Base-by-base conservation (phyloP, 306 rosid species). In the Fagus sylvatica region DNA sequence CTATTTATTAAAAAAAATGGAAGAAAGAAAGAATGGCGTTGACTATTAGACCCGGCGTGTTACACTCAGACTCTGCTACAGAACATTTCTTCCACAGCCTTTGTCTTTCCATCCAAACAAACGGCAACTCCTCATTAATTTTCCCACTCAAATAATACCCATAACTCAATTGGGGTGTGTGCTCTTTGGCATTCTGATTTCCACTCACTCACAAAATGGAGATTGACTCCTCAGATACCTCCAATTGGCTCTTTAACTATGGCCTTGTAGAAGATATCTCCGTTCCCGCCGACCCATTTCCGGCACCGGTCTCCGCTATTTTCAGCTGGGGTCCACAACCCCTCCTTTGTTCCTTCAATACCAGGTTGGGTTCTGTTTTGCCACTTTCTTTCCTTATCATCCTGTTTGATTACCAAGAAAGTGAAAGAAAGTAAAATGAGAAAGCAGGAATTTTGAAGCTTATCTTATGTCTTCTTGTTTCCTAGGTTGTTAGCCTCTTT, bases 201-300 rank as follows among this genome's bases (percentile, higher is more conserved):
- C 28, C 36, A n/a, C 69, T 0, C 54, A 22, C 74, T 10, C 46
- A 12, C 57, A 33, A 76, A 74, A 91, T 89, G 92, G 90, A 88
- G 36, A 74, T 83, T 30, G 79, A 76, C 75, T 76, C 89, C 22
- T 53, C 86, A 1, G 83, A 79, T 13, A 79, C 74, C 51, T 83
- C 87, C 57, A 75, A 66, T 70, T 88, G 94, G 94, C 90, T 91
- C 55, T 87, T 73, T 17, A 91, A 86, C 82, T 89, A 86, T 81
- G 80, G 64, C 76, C 43, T 85, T 62, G 83, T 66, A 53, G 84
- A 79, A n/a, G 84, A 80, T 33, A 76, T 87, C 48, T 54, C 86
- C 43, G 78, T 81, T 51, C 70, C 84, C 76, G 90, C 59, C 34
- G 46, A 81, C 46, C 79, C 80, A 41, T 87, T 89, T 84, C 83